Base-by-base conservation (phyloP, 148 eudicot genomes). In the Polygonum aviculare region DNA sequence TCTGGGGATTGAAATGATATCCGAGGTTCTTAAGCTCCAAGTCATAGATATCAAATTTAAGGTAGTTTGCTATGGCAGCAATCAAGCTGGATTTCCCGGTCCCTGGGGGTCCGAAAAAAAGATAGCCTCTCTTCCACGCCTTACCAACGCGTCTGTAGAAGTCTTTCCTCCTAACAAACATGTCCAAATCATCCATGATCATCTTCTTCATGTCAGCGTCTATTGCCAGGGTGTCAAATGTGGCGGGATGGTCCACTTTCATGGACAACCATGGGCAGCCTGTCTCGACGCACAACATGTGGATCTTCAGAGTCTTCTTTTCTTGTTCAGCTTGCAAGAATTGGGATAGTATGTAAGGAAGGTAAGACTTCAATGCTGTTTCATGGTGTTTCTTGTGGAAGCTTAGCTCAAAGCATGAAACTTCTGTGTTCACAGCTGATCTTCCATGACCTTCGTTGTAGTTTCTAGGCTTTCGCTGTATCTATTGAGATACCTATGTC, bases 11-110 rank as follows among this genome's bases (percentile, higher is more conserved):
- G 3, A 81, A 81, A 57, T 86, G 74, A 14, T 8, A 12, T 15
- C 45, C 26, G 9, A 83, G 10, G 36, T 60, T 41, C 12, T 81
- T 84, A 14, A 84, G 73, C 78, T 82, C 89, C 81, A 84, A 75
- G 40, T 86, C 87, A 78, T 79, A 82, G 2, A 79, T 75, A 77
- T 82, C 82, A 45, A 82, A 82, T 2, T 74, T 74, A 9, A 82
- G 57, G 38, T 74, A 74, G 62, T 82, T 77, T 15, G 83, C 81
- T 65, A 78, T 81, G 2, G 83, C 83, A 40, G 80, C 83, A 8
- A 81, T 74, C 78, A 81, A 75, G 65, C 80, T 74, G 12, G 83
- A 81, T 69, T 81, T 81, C 39, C 78, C 80, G 0, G 81, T 79
- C 8, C 81, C 81, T 9, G 78, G 78, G 1, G 81, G 78, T 4